A percentile compares a stretch with the other conserved stretches of the same genome.
These are phyloP conservation scores for Paraphaeosphaeria minitans DNA, from an alignment of 2,329 filamentous ascomycete species.

Conservation along the genomic window DNA sequence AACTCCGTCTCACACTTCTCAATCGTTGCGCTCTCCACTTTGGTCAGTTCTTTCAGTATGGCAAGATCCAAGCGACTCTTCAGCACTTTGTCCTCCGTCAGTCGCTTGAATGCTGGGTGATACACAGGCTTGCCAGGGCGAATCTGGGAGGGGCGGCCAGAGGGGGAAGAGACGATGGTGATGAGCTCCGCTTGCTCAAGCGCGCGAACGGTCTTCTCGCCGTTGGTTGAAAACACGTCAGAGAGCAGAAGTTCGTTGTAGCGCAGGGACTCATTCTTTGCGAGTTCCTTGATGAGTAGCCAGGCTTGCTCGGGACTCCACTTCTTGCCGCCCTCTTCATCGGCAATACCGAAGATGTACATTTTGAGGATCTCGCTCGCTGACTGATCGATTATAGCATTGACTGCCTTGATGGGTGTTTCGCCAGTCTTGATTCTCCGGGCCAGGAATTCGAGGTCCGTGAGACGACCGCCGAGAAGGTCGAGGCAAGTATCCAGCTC, in stretches of 20 bases:
- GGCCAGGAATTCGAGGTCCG: conserved; percentile 92
- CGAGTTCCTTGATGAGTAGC: conserved; percentile 81
- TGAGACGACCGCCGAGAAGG: conserved; percentile 86
- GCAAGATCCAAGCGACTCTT: conserved; percentile 71
- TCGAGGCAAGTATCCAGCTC: conserved; percentile 84
- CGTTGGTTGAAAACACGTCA: conserved; percentile 72
- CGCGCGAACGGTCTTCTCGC: conserved; percentile 76
- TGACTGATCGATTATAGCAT: conserved; percentile 86
- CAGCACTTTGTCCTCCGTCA: conserved; percentile 75
- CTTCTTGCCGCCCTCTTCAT: conserved; percentile 56
- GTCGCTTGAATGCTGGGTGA: conserved; percentile 75
- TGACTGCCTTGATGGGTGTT: conserved; percentile 76
- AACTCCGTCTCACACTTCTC: conserved; percentile 82
- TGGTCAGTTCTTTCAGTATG: conserved; percentile 70
- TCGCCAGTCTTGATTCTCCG: conserved; percentile 87
- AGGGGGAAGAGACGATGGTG: conserved; percentile 68
- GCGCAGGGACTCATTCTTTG: conserved; percentile 68
- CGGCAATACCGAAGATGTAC: conserved; percentile 72
- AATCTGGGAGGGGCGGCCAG: conserved; percentile 79
- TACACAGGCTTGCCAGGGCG: conserved; percentile 86
- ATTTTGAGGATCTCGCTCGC: conserved; percentile 92
- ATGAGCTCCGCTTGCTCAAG: conserved; percentile 88
- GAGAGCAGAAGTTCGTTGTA: conserved; percentile 87
- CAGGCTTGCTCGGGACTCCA: conserved; percentile 91
- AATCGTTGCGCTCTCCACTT: conserved; percentile 74